Evolutionary conservation across 164 flowering plant genomes (phyloP), one percentile per base, ranked within the genome.

Genomic region (Saururus chinensis): DNA sequence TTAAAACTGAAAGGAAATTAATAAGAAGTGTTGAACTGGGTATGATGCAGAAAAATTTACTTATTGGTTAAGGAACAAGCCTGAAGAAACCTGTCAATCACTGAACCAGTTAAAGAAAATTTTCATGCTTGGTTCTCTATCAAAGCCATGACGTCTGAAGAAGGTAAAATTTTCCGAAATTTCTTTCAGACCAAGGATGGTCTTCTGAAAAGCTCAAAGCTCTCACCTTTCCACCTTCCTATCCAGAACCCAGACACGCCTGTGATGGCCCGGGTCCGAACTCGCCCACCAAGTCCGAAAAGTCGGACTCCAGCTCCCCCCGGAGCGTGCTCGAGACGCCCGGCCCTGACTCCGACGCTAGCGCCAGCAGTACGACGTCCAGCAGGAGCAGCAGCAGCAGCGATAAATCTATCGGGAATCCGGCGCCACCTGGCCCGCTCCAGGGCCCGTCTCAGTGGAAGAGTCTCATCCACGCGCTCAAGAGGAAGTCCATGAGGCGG

Each of bases 401-500:
- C 35, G 58, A 19, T 4, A 23, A 23, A 10, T 4, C 58, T 16
- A 37, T n/a, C 60, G 62, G 76, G 48, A 40, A 17, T 12, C 49
- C 49, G 49, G 64, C 58, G 40, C 60, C 57, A 51, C 53, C 11
- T 65, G 64, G 9, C 61, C 69, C 26, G 37, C 41, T 49, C 24
- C 55, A 1, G 73, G 75, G 21, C 22, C 57, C 25, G 56, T 59
- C 52, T 77, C 87, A 76, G 0, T 89, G 92, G 91, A 84, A 62
- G 66, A 75, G 54, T 7, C 60, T 86, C 71, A 42, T 89, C 22
- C 79, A 71, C 9, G 40, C 65, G 19, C 54, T 82, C 42, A 84
- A 73, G 80, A 83, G 69, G 77, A 84, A 78, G 55, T 86, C 98
- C 0, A 60, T 67, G 12, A 77, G 83, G 64, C 75, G 82, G 55